phyloP scores from a whole-genome alignment of 2,329 filamentous ascomycete species.

The Aspergillus sp. region DNA sequence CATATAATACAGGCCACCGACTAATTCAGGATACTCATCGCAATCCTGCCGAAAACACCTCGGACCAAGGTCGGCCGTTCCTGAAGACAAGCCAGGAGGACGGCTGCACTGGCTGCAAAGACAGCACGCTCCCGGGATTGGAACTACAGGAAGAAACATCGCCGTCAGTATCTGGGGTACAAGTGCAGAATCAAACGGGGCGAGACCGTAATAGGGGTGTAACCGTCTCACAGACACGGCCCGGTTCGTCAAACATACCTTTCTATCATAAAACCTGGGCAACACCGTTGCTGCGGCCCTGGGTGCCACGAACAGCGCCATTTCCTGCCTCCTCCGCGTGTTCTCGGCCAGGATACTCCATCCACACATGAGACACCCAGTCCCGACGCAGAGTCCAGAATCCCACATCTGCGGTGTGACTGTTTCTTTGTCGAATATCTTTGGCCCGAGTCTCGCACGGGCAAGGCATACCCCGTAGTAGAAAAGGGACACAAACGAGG shows the following conservation, averaged over 20 bases:
- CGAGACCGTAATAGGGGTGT: constrained; percentile 8
- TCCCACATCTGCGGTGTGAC: constrained; percentile 49
- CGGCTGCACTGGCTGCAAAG: constrained; percentile 59
- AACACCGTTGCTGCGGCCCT: constrained; percentile 65
- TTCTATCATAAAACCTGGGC: constrained; percentile 56
- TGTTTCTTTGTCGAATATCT: constrained; percentile 48
- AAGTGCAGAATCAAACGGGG: constrained; percentile 4
- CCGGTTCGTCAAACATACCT: constrained; percentile 21
- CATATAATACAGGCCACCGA: background rate
- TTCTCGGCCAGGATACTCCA: constrained; percentile 72
- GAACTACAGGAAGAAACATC: constrained; percentile 35
- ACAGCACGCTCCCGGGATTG: constrained; percentile 58
- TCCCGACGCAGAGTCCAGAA: constrained; percentile 55
- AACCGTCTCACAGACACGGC: constrained; percentile 10
- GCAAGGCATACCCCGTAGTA: constrained; percentile 78
- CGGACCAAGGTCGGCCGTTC: constrained; percentile 57
- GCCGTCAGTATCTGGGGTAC: constrained; percentile 11
- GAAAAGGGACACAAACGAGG: constrained; percentile 66
- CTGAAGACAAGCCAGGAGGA: constrained; percentile 58
- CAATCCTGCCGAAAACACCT: constrained; percentile 56
- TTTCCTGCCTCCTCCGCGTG: constrained; percentile 56
- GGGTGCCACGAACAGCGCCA: constrained; percentile 72
- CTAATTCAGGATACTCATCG: constrained; percentile 18
- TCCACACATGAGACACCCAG: constrained; percentile 66
- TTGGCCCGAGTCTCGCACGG: constrained; percentile 64